These are phyloP conservation scores for Aspergillus chevalieri DNA, from an alignment of 2,329 filamentous ascomycete genomes.

Conservation along the genomic window DNA sequence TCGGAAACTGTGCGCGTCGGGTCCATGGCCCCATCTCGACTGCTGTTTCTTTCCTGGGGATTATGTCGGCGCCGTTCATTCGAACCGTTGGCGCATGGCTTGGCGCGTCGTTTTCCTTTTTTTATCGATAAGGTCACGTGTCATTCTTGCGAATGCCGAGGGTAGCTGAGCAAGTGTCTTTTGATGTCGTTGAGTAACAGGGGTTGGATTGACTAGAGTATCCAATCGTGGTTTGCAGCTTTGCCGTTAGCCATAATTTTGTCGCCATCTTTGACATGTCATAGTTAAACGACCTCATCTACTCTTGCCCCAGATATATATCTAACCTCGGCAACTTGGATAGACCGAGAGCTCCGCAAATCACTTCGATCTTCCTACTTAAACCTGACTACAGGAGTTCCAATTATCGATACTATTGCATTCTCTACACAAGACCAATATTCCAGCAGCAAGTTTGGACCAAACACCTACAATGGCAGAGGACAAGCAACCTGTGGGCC, in stretches of 20 bases:
- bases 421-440: not conserved
- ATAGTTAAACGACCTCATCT: too few relatives aligned
- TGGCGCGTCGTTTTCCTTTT: not conserved
- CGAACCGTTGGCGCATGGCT: not conserved
- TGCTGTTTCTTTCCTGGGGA: not conserved
- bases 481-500: constrained; percentile 57
- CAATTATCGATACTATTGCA: too few relatives aligned
- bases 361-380: too few relatives aligned
- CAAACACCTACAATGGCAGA: constrained; percentile 28
- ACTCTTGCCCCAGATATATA: not conserved
- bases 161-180: not conserved
- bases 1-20: constrained; percentile 42
- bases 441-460: not conserved
- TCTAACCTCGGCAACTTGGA: constrained; percentile 25
- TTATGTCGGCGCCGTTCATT: not conserved
- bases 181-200: not conserved
- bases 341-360: not conserved
- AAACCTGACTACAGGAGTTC: too few relatives aligned
- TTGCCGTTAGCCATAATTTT: not conserved
- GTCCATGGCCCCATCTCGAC: constrained; percentile 29
- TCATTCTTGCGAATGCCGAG: not conserved
- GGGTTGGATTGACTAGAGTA: not conserved
- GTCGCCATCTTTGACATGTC: too few relatives aligned
- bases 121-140: constrained; percentile 15
- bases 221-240: not conserved